Evolutionary conservation across 139 green algal genomes (phyloP).

Genomic region (Chlamydomonas eustigma): DNA sequence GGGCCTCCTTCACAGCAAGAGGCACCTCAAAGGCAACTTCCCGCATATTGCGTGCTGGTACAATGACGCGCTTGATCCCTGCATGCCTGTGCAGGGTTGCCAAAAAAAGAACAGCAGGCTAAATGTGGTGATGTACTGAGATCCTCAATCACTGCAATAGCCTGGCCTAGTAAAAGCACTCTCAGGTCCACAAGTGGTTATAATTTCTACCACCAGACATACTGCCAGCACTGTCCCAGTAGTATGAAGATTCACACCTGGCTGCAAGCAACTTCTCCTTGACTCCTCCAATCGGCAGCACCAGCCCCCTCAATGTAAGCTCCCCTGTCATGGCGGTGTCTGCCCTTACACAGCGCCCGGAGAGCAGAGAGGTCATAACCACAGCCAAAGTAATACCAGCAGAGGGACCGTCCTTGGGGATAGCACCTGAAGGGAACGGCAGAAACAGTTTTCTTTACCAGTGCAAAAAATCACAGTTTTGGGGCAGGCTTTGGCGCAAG

Average conservation of each 20-base stretch:
- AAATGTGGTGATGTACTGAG: neutral
- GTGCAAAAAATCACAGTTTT: too few species aligned
- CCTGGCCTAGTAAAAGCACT: neutral
- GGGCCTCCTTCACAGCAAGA: neutral
- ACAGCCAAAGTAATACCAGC: slow-evolving; percentile 70
- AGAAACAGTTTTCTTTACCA: too few species aligned
- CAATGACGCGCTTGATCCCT: slow-evolving; percentile 51
- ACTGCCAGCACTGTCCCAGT: neutral
- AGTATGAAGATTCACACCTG: neutral
- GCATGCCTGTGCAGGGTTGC: slow-evolving; percentile 18
- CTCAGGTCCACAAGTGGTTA: neutral
- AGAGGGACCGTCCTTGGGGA: slow-evolving; percentile 67
- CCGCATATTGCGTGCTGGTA: slow-evolving; percentile 45
- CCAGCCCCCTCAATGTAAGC: slow-evolving; percentile 57
- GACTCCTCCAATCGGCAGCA: slow-evolving; percentile 57
- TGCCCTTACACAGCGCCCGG: slow-evolving; percentile 34
- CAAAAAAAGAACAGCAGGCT: neutral
- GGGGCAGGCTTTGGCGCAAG: too few species aligned
- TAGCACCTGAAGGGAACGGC: slow-evolving; percentile 47
- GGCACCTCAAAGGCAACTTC: slow-evolving; percentile 48
- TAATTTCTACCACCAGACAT: neutral
- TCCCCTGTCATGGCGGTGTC: slow-evolving; percentile 73
- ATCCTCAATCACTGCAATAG: neutral
- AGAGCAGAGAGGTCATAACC: slow-evolving; percentile 60
- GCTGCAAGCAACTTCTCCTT: slow-evolving; percentile 49